phyloP scores from a whole-genome alignment of 73 alveolate genomes.

The Paramecium sonneborni region DNA sequence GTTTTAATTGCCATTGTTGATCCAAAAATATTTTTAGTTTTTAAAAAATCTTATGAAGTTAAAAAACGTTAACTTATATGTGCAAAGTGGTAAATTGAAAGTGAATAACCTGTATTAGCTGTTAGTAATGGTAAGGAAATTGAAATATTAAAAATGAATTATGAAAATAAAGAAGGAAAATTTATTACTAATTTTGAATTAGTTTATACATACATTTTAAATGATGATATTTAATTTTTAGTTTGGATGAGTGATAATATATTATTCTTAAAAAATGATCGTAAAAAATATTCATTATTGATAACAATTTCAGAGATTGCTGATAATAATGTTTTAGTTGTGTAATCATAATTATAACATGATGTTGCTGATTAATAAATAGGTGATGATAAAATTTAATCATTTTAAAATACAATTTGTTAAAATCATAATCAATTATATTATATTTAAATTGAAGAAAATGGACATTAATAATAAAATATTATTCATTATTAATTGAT shows the following conservation, averaged over 20 bases:
- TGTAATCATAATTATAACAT: neutral
- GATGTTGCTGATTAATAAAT: constrained; percentile 11
- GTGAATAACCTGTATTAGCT: neutral
- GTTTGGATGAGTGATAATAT: constrained; percentile 1
- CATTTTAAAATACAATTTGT: neutral
- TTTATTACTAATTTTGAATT: neutral
- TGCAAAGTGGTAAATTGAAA: constrained; percentile 2
- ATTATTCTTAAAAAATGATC: neutral
- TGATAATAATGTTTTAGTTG: neutral
- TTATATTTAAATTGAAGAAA: neutral
- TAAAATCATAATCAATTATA: constrained; percentile 3
- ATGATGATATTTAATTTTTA: neutral
- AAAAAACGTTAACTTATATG: neutral
- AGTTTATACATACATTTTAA: neutral
- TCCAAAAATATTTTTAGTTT: neutral
- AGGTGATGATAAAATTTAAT: neutral
- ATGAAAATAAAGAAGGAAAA: neutral
- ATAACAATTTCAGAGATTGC: neutral
- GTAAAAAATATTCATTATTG: neutral
- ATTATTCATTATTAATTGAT: constrained; percentile 11
- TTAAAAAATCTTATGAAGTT: neutral
- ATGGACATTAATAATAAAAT: neutral
- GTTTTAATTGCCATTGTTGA: constrained; percentile 11
- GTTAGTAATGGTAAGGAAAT: neutral
- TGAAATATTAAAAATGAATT: neutral